Conservation (phyloP, 116 monocot species). For the Zostera marina region DNA sequence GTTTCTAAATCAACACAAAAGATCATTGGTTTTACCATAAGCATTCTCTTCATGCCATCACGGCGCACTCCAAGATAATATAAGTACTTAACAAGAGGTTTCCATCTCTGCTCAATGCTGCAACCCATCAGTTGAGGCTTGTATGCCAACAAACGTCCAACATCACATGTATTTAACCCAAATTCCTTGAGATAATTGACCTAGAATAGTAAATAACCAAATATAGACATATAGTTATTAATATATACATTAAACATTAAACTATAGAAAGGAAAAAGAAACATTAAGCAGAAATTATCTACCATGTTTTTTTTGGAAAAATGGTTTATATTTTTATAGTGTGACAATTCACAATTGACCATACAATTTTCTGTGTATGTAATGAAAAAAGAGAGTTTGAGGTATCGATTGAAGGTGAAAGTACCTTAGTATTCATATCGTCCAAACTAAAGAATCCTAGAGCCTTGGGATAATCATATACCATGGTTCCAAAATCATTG, state of each 20-base stretch:
- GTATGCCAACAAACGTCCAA: conserved; percentile 53
- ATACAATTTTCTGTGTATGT: background rate
- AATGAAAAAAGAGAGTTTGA: background rate
- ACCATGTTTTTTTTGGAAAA: too few relatives aligned
- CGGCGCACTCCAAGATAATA: conserved; percentile 72
- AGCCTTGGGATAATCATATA: conserved; percentile 78
- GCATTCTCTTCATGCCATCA: conserved; percentile 91
- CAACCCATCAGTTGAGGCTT: conserved; percentile 93
- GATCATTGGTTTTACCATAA: conserved; percentile 67
- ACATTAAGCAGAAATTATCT: background rate
- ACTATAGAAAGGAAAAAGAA: background rate
- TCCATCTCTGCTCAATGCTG: conserved; percentile 90
- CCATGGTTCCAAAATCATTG: conserved; percentile 90
- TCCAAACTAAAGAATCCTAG: conserved; percentile 69
- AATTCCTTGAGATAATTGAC: conserved; percentile 76
- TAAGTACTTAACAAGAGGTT: conserved; percentile 79
- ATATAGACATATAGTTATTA: too few relatives aligned
- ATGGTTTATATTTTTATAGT: too few relatives aligned
- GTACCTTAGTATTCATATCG: conserved; percentile 95
- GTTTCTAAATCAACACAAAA: conserved; percentile 84
- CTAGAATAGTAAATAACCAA: conserved; percentile 16
- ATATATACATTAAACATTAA: background rate
- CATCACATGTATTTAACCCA: conserved; percentile 52
- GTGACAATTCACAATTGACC: too few relatives aligned
- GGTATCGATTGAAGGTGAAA: background rate